Percentiles rank a stretch among this genome's conserved stretches.
Conservation (phyloP, 495 filamentous ascomycete genomes). For the Amniculicola lignicola region DNA sequence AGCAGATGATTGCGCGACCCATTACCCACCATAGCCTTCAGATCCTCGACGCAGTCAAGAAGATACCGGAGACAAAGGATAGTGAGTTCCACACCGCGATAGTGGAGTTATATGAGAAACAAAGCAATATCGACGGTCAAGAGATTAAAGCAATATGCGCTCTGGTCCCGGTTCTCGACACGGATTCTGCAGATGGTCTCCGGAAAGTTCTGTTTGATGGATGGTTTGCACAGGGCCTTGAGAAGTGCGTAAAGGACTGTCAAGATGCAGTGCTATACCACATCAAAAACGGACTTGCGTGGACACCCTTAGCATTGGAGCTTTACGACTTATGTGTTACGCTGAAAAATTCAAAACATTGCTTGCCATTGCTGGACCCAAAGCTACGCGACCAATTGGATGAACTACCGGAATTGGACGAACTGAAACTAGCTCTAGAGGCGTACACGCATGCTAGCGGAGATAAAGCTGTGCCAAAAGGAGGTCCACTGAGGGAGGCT, state of each 20-base stretch:
- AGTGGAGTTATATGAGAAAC: neutral
- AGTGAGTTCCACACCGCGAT: constrained; percentile 1
- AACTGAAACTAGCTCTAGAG: neutral
- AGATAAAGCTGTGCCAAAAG: neutral
- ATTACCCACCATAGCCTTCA: constrained; percentile 16
- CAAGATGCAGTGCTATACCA: constrained; percentile 7
- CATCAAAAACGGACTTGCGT: constrained; percentile 8
- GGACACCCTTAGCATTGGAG: constrained; percentile 15
- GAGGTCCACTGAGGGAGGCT: neutral
- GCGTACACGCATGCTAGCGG: constrained; percentile 3
- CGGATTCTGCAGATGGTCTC: neutral
- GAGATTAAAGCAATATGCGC: constrained; percentile 3
- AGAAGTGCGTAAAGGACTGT: constrained; percentile 21
- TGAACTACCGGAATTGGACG: constrained; percentile 1
- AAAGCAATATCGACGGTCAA: constrained; percentile 4
- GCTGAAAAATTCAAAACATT: constrained; percentile 13
- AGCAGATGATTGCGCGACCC: constrained; percentile 10
- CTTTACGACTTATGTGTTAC: constrained; percentile 7
- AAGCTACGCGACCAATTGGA: constrained; percentile 7
- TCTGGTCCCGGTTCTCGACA: constrained; percentile 8
- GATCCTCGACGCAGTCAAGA: constrained; percentile 17
- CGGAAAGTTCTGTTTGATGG: constrained; percentile 6
- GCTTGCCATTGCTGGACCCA: constrained; percentile 1
- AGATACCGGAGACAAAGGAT: constrained; percentile 8
- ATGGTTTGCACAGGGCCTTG: constrained; percentile 16